Evolutionary conservation across 495 filamentous ascomycete genomes (phyloP), one percentile per base, ranked within the genome.

Genomic region (Penicillium nucicola): DNA sequence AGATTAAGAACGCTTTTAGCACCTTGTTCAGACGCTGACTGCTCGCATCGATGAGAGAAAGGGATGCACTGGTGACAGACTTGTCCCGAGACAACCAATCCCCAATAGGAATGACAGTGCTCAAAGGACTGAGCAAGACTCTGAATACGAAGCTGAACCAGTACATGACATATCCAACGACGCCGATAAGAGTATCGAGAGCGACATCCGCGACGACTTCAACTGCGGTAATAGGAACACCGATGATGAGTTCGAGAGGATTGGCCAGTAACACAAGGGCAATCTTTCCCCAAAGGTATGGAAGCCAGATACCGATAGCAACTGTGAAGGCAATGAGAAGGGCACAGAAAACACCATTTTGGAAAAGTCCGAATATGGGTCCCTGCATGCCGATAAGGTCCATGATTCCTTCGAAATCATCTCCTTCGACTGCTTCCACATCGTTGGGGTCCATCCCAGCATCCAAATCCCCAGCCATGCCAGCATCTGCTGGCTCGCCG

Each of bases 301-400:
- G 93, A 38, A 97, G 73, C 71, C 93, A 96, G 37, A 97, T 83
- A 8, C 89, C 90, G 48, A 86, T 61, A 18, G 86, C 85, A 18
- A 97, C 84, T 9, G 92, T 95, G 32, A 88, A 79, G 7, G 89
- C 88, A 12, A 99, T 87, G 17, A 99, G 78, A 48, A 96, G 83
- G 22, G 88, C 87, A 58, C 91, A 92, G 66, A 99, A 97, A 33
- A 96, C 86, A 31, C 85, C 91, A 55, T 97, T 97, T 62, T 97
- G 93, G 54, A 97, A 80, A 7, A 99, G 77, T 17, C 89, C 90
- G 31, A 86, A 84, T 3, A 97, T 73, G 1, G 95, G 95, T 0
- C 93, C 93, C 57, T 95, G 88, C 87, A 99, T 93, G 41, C 93
- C 93, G 30, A 99, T 85, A 10, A 99, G 79, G 62, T 99, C 93